These are phyloP conservation scores for Coemansia sp. DNA, from an alignment of 192 early-diverging fungal genomes.

Conservation along the genomic window DNA sequence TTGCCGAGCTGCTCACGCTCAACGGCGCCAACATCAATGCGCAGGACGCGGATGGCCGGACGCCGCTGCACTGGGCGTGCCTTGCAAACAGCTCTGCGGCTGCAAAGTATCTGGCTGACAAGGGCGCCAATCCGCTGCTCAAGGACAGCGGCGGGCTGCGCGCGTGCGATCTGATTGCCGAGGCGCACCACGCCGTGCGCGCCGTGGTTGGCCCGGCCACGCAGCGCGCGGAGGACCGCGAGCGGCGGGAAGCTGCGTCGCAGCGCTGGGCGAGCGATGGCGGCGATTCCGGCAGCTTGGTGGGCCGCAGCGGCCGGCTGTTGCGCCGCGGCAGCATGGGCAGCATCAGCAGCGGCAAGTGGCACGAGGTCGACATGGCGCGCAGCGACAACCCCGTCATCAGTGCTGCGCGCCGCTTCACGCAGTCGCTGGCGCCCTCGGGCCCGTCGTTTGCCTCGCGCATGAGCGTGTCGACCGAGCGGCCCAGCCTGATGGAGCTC, in stretches of 20 bases:
- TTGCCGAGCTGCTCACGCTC: slow-evolving; percentile 46
- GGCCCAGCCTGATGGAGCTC: slow-evolving; percentile 46
- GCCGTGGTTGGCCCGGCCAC: slow-evolving; percentile 14
- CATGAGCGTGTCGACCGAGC: slow-evolving; percentile 51
- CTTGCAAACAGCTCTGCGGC: not conserved
- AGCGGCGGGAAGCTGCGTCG: slow-evolving; percentile 1
- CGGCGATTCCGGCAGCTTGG: too few species aligned
- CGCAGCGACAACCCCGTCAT: slow-evolving; percentile 10
- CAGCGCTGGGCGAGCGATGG: not conserved
- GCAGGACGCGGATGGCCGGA: slow-evolving; percentile 10
- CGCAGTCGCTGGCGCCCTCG: slow-evolving; percentile 26
- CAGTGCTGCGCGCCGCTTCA: slow-evolving; percentile 29
- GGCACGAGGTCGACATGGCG: not conserved
- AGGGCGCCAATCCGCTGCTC: slow-evolving; percentile 35
- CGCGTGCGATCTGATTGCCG: slow-evolving; percentile 11
- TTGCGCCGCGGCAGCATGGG: slow-evolving; percentile 11
- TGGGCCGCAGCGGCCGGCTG: not conserved
- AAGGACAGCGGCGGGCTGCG: slow-evolving; percentile 2
- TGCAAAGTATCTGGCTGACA: slow-evolving; percentile 31
- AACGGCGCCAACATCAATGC: slow-evolving; percentile 31
- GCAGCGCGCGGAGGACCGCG: slow-evolving; percentile 20
- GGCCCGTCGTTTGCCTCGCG: slow-evolving; percentile 15
- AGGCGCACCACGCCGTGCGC: not conserved
- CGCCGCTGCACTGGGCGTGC: slow-evolving; percentile 38
- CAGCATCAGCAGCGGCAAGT: not conserved